A percentile compares a stretch with the other conserved stretches of the same genome.
These are phyloP conservation scores for Neofusicoccum sp. DNA, from an alignment of 2,329 filamentous ascomycete genomes.

Conservation along the genomic window DNA sequence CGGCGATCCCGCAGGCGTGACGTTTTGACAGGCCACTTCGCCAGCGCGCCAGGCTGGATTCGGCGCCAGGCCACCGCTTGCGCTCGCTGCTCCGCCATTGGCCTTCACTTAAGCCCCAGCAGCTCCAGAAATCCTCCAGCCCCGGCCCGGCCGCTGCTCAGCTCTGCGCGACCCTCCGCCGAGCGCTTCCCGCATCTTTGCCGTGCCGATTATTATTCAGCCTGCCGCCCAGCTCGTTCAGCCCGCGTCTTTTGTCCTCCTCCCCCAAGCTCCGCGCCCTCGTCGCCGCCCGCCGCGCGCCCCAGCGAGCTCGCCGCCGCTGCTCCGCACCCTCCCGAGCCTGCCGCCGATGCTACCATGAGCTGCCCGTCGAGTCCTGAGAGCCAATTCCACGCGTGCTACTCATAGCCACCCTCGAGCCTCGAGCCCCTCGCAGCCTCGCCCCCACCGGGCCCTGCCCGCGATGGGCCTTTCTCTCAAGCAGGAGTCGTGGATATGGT, in stretches of 20 bases:
- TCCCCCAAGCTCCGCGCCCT: background rate
- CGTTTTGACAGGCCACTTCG: constrained; percentile 11
- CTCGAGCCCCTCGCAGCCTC: background rate
- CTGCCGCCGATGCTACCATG: constrained; percentile 17
- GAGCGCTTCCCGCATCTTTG: background rate
- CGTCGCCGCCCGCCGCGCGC: background rate
- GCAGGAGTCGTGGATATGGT: constrained; percentile 50
- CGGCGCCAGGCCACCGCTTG: constrained; percentile 8
- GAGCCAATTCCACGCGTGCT: constrained; percentile 17
- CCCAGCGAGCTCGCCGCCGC: background rate
- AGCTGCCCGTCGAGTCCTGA: constrained; percentile 16
- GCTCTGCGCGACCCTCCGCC: background rate
- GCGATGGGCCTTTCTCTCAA: constrained; percentile 28
- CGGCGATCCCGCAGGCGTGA: constrained; percentile 4
- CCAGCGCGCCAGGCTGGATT: constrained; percentile 6
- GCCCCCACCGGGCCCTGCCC: background rate
- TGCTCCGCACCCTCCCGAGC: background rate
- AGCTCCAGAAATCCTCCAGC: constrained; percentile 3
- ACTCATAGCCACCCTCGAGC: constrained; percentile 9
- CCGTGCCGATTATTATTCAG: constrained; percentile 5
- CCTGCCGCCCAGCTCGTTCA: background rate
- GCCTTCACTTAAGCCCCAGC: constrained; percentile 9
- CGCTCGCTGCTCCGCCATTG: constrained; percentile 2
- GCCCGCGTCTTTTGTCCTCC: background rate
- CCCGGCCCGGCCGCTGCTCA: no score